Conservation (phyloP, 306 rosid species). For the Morella rubra region DNA sequence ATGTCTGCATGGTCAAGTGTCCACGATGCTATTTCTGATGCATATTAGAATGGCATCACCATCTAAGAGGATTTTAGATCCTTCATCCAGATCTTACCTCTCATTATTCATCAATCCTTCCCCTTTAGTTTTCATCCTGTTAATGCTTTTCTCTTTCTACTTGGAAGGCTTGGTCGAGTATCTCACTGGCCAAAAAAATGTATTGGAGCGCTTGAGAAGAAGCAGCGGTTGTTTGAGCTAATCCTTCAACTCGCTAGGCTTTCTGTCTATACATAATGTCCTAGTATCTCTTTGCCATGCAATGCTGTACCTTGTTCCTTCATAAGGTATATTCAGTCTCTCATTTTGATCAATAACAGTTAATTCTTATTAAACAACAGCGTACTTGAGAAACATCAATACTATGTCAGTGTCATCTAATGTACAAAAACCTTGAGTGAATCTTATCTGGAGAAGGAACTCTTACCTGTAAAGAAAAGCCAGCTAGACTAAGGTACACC, state of each 20-base stretch:
- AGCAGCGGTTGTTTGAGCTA: conserved; percentile 32
- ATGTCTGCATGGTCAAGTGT: neutral
- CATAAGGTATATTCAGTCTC: neutral
- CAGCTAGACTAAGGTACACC: neutral
- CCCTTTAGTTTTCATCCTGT: neutral
- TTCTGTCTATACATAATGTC: neutral
- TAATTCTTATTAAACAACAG: neutral
- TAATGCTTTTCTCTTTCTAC: neutral
- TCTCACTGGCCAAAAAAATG: conserved; percentile 65
- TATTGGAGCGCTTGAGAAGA: conserved; percentile 58
- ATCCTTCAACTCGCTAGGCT: conserved; percentile 4
- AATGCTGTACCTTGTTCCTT: neutral
- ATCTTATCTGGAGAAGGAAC: neutral
- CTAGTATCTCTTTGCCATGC: neutral
- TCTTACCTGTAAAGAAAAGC: neutral
- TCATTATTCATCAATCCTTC: neutral
- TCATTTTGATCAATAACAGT: neutral
- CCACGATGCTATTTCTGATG: neutral
- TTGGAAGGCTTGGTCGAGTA: conserved; percentile 68
- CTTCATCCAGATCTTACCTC: conserved; percentile 1
- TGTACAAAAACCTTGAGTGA: neutral
- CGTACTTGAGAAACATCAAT: neutral
- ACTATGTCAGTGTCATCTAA: neutral
- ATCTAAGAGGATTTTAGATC: neutral
- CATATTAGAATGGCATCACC: conserved; percentile 2